Conservation (phyloP, 768 basidiomycete genomes). For the Hypholoma sublateritium region DNA sequence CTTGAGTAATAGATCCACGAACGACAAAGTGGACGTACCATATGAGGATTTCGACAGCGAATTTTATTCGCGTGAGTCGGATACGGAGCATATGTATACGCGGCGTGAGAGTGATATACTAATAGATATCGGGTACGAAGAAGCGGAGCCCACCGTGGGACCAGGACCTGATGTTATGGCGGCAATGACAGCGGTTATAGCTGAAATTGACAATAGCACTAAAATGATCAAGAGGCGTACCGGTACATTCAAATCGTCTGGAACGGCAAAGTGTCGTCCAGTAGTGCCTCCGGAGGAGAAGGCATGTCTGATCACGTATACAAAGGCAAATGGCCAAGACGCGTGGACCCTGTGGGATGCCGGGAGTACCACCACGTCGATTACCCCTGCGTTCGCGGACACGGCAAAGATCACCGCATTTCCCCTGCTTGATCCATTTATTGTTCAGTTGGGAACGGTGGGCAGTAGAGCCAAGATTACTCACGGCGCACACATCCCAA, state of each 20-base stretch:
- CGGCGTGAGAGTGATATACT: not conserved
- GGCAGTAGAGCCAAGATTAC: constrained; percentile 29
- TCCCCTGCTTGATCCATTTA: constrained; percentile 12
- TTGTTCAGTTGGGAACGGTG: constrained; percentile 29
- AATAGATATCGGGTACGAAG: too few relatives aligned
- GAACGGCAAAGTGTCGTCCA: not conserved
- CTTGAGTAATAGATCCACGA: too few relatives aligned
- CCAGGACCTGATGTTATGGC: too few relatives aligned
- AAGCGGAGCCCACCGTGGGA: too few relatives aligned
- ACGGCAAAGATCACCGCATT: constrained; percentile 10
- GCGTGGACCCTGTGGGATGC: constrained; percentile 24
- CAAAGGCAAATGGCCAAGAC: constrained; percentile 6
- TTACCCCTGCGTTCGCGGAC: constrained; percentile 17
- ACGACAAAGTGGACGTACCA: not conserved
- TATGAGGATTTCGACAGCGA: not conserved
- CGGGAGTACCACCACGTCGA: constrained; percentile 20
- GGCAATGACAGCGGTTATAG: too few relatives aligned
- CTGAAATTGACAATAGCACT: too few relatives aligned
- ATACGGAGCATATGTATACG: not conserved
- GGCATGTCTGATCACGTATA: constrained; percentile 10
- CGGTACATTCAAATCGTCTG: not conserved
- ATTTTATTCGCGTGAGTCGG: not conserved
- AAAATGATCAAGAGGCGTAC: too few relatives aligned
- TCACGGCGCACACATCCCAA: constrained; percentile 18
- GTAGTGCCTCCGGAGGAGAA: constrained; percentile 10